Evolutionary conservation across 2,329 filamentous ascomycete genomes (phyloP), one percentile per base, ranked within the genome.

Genomic region (Pseudocercospora musae): DNA sequence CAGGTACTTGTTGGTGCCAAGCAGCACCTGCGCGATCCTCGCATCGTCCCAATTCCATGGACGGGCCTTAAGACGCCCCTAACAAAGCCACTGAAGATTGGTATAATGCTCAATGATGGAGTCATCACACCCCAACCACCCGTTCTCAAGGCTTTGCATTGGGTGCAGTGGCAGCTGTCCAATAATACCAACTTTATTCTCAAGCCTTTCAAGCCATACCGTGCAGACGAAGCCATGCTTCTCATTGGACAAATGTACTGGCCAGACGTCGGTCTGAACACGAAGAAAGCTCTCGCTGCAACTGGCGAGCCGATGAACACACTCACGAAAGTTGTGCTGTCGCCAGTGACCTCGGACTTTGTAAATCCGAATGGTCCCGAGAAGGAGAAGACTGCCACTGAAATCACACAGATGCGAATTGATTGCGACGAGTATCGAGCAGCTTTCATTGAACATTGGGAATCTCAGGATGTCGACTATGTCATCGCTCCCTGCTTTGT

Each of bases 401-500:
- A 63, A 20, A 60, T 68, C 15, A 53, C 59, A 6, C 18, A 42
- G 42, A 52, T 57, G 23, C 60, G 66, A 9, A 40, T 65, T n/a
- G 40, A 52, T 18, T 58, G 66, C 29, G 64, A 68, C 49, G 27
- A 48, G 2, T 68, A 60, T 57, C 62, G 66, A 20, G 40, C 27
- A 11, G 58, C 53, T n/a, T 68, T 68, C 37, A 40, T 65, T 23
- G 60, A 60, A 3, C 40, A 59, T 50, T 68, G 62, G 64, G 63
- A 63, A n/a, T 25, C 48, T 9, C 66, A 68, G 31, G 61, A 66
- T 25, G 56, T 64, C 3, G 66, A 68, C 57, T 49, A 62, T 13
- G 66, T 68, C 29, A 60, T 68, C 8, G 58, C 59, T n/a, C 65
- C 65, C 0, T 66, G 64, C n/a, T 66, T 61, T 13, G 62, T 68